A percentile compares a stretch with the other conserved stretches of the same genome.
These are phyloP conservation scores for Penicillium maclennaniae DNA, from an alignment of 495 filamentous ascomycete genomes.

Conservation along the genomic window DNA sequence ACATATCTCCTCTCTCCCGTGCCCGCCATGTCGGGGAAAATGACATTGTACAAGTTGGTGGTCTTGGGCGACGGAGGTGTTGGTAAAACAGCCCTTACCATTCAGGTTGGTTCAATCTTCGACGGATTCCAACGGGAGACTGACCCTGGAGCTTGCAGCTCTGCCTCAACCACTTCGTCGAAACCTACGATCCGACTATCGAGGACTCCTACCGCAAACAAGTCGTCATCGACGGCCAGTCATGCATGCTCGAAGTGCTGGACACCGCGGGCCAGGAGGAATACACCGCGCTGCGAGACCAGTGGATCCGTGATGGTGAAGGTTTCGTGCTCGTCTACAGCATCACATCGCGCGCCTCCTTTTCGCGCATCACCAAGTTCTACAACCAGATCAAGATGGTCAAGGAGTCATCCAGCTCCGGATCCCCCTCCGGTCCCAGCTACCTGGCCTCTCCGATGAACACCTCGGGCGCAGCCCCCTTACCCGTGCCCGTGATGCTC, in stretches of 20 bases:
- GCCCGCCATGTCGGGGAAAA: conserved; percentile 66
- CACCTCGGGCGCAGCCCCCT: conserved; percentile 52
- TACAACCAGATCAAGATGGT: conserved; percentile 96
- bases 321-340: conserved; percentile 98
- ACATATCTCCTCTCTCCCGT: not conserved
- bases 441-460: conserved; percentile 67
- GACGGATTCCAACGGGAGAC: not conserved
- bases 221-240: conserved; percentile 92
- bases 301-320: conserved; percentile 98
- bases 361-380: conserved; percentile 89
- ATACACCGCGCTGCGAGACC: conserved; percentile 93
- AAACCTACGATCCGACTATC: conserved; percentile 94
- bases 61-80: conserved; percentile 92
- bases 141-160: conserved; percentile 42
- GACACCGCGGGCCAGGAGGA: conserved; percentile 99
- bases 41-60: conserved; percentile 98
- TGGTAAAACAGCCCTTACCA: conserved; percentile 95
- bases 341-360: conserved; percentile 92
- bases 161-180: conserved; percentile 75
- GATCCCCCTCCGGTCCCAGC: conserved; percentile 55
- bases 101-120: conserved; percentile 65
- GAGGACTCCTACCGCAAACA: conserved; percentile 98
- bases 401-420: conserved; percentile 83
- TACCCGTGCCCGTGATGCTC: conserved; percentile 90
- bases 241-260: conserved; percentile 97